Conservation (phyloP, 1,284 basidiomycete species). For the Apiotrichum mycotoxinovorans region DNA sequence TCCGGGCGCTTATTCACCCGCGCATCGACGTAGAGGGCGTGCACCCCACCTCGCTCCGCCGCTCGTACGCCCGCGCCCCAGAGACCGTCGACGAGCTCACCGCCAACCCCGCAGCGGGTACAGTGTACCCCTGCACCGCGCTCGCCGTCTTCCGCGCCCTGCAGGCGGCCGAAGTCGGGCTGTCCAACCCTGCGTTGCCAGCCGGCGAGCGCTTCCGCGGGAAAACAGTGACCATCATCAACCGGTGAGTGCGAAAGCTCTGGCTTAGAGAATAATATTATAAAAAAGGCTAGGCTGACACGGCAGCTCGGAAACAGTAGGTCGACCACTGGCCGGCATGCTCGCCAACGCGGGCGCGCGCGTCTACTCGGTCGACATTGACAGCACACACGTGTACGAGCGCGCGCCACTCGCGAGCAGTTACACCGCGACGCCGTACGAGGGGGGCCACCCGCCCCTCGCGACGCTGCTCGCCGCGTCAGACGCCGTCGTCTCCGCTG, state of each 20-base stretch:
- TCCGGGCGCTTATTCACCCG: slow-evolving; percentile 25
- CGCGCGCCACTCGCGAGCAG: not conserved
- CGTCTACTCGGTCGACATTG: slow-evolving; percentile 91
- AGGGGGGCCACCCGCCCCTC: not conserved
- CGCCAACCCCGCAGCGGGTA: slow-evolving; percentile 1
- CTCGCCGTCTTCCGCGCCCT: slow-evolving; percentile 28
- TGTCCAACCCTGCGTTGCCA: slow-evolving; percentile 9
- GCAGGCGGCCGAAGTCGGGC: slow-evolving; percentile 12
- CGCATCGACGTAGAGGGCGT: slow-evolving; percentile 35
- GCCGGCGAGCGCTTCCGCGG: slow-evolving; percentile 15
- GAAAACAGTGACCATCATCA: slow-evolving; percentile 88
- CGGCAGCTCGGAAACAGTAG: slow-evolving; percentile 87
- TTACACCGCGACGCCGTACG: not conserved
- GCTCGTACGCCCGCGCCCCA: slow-evolving; percentile 7
- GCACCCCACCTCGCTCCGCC: slow-evolving; percentile 15
- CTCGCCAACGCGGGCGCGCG: slow-evolving; percentile 93
- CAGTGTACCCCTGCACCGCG: slow-evolving; percentile 32
- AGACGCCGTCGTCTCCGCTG: slow-evolving; percentile 81
- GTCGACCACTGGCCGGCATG: slow-evolving; percentile 86
- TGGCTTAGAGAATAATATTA: not conserved
- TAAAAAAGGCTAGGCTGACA: not conserved
- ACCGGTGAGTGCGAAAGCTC: slow-evolving; percentile 60
- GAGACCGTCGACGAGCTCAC: slow-evolving; percentile 11
- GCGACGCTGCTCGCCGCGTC: slow-evolving; percentile 8
- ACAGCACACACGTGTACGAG: slow-evolving; percentile 51